Evolutionary conservation across 2,329 filamentous ascomycete genomes (phyloP).

Genomic region (Claviceps digitariae): DNA sequence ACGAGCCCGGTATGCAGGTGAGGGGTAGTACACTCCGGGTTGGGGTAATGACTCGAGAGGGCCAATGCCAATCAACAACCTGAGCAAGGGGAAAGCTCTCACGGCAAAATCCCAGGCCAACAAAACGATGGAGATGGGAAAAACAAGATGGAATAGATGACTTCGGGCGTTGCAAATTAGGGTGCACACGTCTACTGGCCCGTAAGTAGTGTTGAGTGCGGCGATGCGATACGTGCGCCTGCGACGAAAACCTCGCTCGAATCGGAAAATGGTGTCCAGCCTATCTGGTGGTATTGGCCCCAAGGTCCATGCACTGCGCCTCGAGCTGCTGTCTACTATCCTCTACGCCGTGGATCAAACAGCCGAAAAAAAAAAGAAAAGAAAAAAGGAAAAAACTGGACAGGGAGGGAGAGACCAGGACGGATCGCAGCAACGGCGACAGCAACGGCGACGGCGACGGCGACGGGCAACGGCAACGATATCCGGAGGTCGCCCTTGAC

Average conservation of each 20-base stretch:
- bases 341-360: no score
- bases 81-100: neutral
- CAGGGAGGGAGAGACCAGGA: no score
- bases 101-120: neutral
- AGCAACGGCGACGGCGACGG: no score
- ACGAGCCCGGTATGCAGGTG: neutral
- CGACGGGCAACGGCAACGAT: neutral
- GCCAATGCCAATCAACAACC: neutral
- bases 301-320: no score
- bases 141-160: neutral
- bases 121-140: neutral
- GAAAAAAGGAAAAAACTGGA: no score
- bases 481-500: neutral
- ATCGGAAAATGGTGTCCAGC: neutral
- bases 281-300: neutral
- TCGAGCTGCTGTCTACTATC: no score
- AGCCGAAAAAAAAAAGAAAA: no score
- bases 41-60: neutral
- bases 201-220: neutral
- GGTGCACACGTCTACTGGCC: neutral
- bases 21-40: neutral
- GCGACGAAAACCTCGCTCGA: neutral
- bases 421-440: no score
- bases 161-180: neutral
- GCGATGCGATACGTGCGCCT: neutral